A percentile compares a stretch with the other conserved stretches of the same genome.
Evolutionary conservation across 331 rosid genomes (phyloP).

Genomic region (Quercus phellos): DNA sequence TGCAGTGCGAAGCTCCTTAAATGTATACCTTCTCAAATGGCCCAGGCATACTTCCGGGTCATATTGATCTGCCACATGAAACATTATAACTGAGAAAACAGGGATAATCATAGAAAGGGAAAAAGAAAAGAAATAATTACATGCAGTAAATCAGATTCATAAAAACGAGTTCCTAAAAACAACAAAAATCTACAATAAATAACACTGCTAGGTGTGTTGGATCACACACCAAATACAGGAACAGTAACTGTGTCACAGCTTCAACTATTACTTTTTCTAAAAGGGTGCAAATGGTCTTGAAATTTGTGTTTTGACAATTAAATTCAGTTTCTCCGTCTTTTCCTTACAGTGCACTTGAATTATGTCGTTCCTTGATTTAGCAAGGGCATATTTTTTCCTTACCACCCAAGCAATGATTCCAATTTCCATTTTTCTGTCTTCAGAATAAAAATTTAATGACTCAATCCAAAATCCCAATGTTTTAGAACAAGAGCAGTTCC

Average conservation of each 20-base stretch:
- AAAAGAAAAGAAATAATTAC: background rate
- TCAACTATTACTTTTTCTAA: background rate
- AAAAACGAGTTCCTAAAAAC: background rate
- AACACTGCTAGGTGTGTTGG: background rate
- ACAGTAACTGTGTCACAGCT: background rate
- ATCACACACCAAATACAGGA: background rate
- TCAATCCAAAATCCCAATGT: background rate
- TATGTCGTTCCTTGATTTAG: background rate
- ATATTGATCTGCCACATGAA: conserved; percentile 70
- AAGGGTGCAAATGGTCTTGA: background rate
- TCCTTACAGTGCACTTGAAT: background rate
- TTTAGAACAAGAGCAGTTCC: background rate
- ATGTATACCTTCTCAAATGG: conserved; percentile 81
- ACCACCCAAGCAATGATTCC: background rate
- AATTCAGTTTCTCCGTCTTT: background rate
- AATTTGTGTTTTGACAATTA: background rate
- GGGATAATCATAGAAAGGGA: background rate
- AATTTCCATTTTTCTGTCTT: background rate
- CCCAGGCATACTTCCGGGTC: conserved; percentile 96
- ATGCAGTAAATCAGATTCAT: background rate
- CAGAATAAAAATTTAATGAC: background rate
- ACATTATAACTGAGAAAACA: conserved; percentile 13
- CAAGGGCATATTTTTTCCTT: background rate
- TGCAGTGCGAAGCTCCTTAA: conserved; percentile 88
- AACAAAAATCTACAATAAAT: background rate